Conservation (phyloP, 176 grass and related monocot genomes). For the Dactylis glomerata region DNA sequence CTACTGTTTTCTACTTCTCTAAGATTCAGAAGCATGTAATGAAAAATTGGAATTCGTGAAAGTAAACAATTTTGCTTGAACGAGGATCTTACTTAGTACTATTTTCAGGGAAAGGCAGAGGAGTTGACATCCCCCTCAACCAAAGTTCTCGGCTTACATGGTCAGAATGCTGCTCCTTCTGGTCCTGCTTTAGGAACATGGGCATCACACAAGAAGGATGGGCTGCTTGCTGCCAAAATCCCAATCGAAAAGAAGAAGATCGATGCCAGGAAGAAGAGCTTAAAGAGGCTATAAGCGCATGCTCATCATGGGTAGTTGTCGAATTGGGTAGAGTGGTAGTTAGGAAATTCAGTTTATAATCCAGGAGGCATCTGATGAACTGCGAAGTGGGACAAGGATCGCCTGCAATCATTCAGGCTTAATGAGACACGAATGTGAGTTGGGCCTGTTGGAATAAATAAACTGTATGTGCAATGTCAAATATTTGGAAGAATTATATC, state of each 20-base stretch:
- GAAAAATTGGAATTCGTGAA: too few species aligned
- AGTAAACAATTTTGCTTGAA: too few species aligned
- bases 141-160: conserved; percentile 45
- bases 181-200: conserved; percentile 45
- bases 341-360: neutral
- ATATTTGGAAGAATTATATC: too few species aligned
- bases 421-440: neutral
- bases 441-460: neutral
- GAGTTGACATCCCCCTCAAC: neutral
- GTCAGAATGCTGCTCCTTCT: conserved; percentile 51
- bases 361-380: neutral
- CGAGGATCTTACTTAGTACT: too few species aligned
- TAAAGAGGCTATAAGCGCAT: conserved; percentile 75
- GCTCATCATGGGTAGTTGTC: neutral
- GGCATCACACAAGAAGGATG: conserved; percentile 41
- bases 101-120: too few species aligned
- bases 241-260: conserved; percentile 78
- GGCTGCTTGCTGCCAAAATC: conserved; percentile 23
- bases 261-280: conserved; percentile 90
- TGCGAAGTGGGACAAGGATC: neutral
- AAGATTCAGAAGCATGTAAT: too few species aligned
- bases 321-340: neutral
- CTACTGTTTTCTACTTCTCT: too few species aligned
- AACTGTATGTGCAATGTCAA: conserved; percentile 9
- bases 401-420: neutral